Conservation (phyloP, 2,329 filamentous ascomycete genomes). For the Nigrograna mackinnonii region DNA sequence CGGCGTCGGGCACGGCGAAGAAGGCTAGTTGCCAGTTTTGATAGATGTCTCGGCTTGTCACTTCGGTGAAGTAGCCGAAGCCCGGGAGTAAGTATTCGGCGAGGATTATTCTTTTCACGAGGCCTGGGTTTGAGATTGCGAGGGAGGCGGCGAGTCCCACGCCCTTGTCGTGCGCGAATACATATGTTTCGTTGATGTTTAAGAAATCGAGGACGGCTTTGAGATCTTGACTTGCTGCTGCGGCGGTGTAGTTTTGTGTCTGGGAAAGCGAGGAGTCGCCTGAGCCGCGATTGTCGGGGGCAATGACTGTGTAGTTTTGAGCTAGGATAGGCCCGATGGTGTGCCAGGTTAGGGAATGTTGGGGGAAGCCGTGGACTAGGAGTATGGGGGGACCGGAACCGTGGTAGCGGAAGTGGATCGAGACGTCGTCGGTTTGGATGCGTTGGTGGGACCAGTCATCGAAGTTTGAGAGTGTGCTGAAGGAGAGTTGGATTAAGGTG, state of each 20-base stretch:
- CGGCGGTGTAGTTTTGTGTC: slow-evolving; percentile 46
- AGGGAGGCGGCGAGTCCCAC: slow-evolving; percentile 47
- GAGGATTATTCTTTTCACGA: slow-evolving; percentile 41
- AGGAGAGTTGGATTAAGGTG: background rate
- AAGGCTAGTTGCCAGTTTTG: slow-evolving; percentile 41
- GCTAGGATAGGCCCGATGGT: slow-evolving; percentile 12
- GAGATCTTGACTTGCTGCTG: slow-evolving; percentile 30
- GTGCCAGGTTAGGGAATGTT: slow-evolving; percentile 42
- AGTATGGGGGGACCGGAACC: slow-evolving; percentile 45
- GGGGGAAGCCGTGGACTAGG: slow-evolving; percentile 48
- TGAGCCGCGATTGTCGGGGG: slow-evolving; percentile 13
- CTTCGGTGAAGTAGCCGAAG: slow-evolving; percentile 42
- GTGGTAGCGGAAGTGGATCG: slow-evolving; percentile 48
- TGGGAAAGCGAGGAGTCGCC: slow-evolving; percentile 41
- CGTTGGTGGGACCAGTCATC: slow-evolving; percentile 21
- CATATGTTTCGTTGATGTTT: slow-evolving; percentile 33
- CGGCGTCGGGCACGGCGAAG: slow-evolving; percentile 52
- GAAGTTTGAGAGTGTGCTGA: slow-evolving; percentile 4
- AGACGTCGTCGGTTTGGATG: slow-evolving; percentile 36
- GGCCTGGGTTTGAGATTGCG: slow-evolving; percentile 38
- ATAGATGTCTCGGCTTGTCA: slow-evolving; percentile 45
- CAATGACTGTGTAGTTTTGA: slow-evolving; percentile 17
- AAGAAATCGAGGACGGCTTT: slow-evolving; percentile 28
- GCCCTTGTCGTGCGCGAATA: slow-evolving; percentile 53
- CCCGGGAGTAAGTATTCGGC: slow-evolving; percentile 49